Percentiles rank a stretch among this genome's conserved stretches.
phyloP scores from a whole-genome alignment of 805 yeast genomes.

The Candida yuanshanica region DNA sequence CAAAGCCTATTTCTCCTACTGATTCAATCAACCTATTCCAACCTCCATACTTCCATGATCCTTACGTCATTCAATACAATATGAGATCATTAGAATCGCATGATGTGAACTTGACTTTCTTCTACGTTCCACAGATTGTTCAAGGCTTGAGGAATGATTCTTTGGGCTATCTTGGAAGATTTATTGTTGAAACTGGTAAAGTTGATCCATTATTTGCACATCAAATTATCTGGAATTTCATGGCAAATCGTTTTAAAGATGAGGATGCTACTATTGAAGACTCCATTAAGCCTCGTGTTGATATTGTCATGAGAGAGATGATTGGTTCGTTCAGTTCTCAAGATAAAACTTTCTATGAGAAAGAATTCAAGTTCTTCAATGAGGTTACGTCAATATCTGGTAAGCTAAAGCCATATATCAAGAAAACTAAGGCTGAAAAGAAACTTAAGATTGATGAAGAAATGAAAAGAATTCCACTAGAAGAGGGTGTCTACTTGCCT shows the following conservation, averaged over 20 bases:
- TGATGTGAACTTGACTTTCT: conserved; percentile 83
- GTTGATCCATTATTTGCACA: conserved; percentile 91
- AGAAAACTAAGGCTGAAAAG: conserved; percentile 92
- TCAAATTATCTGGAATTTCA: conserved; percentile 97
- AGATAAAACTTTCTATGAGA: conserved; percentile 65
- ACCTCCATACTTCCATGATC: conserved; percentile 63
- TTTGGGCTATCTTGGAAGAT: conserved; percentile 80
- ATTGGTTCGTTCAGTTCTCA: conserved; percentile 49
- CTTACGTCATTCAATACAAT: conserved; percentile 75
- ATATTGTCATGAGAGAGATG: conserved; percentile 64
- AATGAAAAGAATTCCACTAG: conserved; percentile 70
- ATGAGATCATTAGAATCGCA: conserved; percentile 86
- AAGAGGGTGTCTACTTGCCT: conserved; percentile 86
- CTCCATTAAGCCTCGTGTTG: conserved; percentile 75
- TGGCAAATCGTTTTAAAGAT: conserved; percentile 86
- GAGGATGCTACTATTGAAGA: conserved; percentile 83
- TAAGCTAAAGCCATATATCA: conserved; percentile 88
- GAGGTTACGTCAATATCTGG: conserved; percentile 94
- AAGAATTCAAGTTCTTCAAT: conserved; percentile 83
- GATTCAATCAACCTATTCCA: conserved; percentile 79
- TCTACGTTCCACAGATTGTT: conserved; percentile 97
- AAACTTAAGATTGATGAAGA: conserved; percentile 95
- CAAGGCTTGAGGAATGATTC: conserved; percentile 82
- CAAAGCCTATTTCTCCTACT: conserved; percentile 65
- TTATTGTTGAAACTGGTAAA: conserved; percentile 86